Evolutionary conservation across 805 yeast genomes (phyloP), one percentile per base, ranked within the genome.

Genomic region (Suhomyces vadensis): DNA sequence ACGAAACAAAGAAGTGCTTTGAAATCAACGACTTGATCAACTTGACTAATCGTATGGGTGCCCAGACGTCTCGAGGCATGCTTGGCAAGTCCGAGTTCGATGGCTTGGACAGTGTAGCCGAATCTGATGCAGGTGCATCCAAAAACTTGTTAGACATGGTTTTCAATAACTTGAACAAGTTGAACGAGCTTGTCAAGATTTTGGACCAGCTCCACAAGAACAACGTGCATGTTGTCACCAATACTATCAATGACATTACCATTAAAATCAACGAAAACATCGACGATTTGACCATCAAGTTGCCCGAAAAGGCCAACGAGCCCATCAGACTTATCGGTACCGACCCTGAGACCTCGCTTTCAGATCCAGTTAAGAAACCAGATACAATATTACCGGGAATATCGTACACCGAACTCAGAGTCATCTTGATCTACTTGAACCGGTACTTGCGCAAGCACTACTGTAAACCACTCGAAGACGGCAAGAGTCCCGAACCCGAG

Each of bases 151-250:
- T 69, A 14, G 58, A 55, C 13, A 52, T 43, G 9, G 43, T 69
- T 3, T 67, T 71, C 40, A 55, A 54, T 24, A 57, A 52, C 16
- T 55, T 71, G 39, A 57, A 63, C 35, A 61, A 61, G 44, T 53
- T 71, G 38, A 60, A 61, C 21, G 57, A 60, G 36, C 48, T 71
- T 37, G 61, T 69, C 22, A 61, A 56, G 31, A 51, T 68, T n/a
- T 49, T 68, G 31, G 63, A 64, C 35, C 71, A 69, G 45, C 56
- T 70, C 24, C 51, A 55, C 35, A 55, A 58, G 17, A 58, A 58
- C 24, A 55, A 60, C 20, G 56, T 65, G 29, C 42, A 58, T 22
- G 60, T 69, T 3, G 42, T 57, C 9, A 51, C 59, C 22, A 64
- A 61, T 35, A 51, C 66, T 5, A 47, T 60, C 33, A 58, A 61